Evolutionary conservation across 164 flowering plant species (phyloP), one percentile per base, ranked within the genome.

Genomic region (Malania oleifera): DNA sequence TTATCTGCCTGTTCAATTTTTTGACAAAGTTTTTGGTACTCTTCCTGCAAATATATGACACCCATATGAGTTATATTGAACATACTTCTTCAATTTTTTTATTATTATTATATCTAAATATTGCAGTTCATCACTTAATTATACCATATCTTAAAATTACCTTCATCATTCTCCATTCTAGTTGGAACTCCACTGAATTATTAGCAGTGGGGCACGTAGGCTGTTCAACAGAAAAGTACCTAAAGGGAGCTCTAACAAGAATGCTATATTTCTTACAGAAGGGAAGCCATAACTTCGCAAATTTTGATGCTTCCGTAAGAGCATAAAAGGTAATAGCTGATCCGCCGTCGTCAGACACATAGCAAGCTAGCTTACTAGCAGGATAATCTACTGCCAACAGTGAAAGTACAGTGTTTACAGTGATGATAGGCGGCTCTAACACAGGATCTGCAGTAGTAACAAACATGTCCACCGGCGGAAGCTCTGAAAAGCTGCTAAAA

Each of bases 1-100:
- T 64, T 18, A 8, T n/a, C n/a, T n/a, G n/a, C n/a, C n/a, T n/a
- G n/a, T n/a, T n/a, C n/a, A n/a, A n/a, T n/a, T n/a, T n/a, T n/a
- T n/a, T n/a, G n/a, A n/a, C n/a, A n/a, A n/a, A n/a, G n/a, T n/a
- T n/a, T n/a, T n/a, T n/a, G n/a, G n/a, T n/a, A n/a, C n/a, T n/a
- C n/a, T n/a, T n/a, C n/a, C n/a, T 85, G 44, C 57, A 22, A 37
- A 5, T 3, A 61, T 13, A 35, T 3, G 23, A 31, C n/a, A n/a
- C n/a, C n/a, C n/a, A n/a, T n/a, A n/a, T n/a, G n/a, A n/a, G n/a
- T n/a, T n/a, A n/a, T n/a, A n/a, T n/a, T n/a, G n/a, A n/a, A 4
- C 35, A 4, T 31, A 31, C 35, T 31, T 31, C 35, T 31, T 4
- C 35, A 4, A 31, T 31, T 31, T n/a, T n/a, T n/a, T n/a, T n/a